These are phyloP conservation scores for Quercus robur DNA, from an alignment of 306 rosid species.

Conservation along the genomic window DNA sequence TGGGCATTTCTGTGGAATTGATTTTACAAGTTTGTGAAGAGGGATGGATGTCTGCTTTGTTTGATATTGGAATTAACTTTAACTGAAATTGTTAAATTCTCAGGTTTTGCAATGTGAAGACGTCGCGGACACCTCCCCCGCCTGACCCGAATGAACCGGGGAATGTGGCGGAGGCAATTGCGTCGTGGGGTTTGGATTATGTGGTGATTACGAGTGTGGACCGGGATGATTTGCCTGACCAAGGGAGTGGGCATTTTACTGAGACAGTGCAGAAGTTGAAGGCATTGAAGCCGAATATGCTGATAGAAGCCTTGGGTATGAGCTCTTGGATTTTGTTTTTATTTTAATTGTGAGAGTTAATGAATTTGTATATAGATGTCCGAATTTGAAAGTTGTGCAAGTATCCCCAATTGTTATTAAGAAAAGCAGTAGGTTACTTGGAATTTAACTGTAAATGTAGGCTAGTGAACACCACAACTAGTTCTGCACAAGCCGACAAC, in stretches of 20 bases:
- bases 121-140: conserved; percentile 92
- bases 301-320: conserved; percentile 91
- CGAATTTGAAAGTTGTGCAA: neutral
- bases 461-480: neutral
- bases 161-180: conserved; percentile 98
- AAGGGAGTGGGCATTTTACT: conserved; percentile 94
- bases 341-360: conserved; percentile 2
- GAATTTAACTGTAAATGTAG: conserved; percentile 6
- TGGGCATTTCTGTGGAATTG: too few species aligned
- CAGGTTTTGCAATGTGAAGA: conserved; percentile 98
- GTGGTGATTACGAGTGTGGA: conserved; percentile 99
- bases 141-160: conserved; percentile 94
- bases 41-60: too few species aligned
- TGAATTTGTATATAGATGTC: neutral
- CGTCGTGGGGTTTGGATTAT: conserved; percentile 97
- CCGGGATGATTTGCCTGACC: conserved; percentile 93
- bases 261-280: conserved; percentile 92
- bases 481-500: neutral
- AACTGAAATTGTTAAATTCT: neutral
- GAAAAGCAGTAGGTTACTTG: conserved; percentile 8
- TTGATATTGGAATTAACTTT: neutral
- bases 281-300: conserved; percentile 81
- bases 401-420: conserved; percentile 6
- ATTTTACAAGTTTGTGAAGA: too few species aligned
- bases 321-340: neutral